phyloP scores from a whole-genome alignment of 73 alveolate species.

The Paramecium biaurelia region DNA sequence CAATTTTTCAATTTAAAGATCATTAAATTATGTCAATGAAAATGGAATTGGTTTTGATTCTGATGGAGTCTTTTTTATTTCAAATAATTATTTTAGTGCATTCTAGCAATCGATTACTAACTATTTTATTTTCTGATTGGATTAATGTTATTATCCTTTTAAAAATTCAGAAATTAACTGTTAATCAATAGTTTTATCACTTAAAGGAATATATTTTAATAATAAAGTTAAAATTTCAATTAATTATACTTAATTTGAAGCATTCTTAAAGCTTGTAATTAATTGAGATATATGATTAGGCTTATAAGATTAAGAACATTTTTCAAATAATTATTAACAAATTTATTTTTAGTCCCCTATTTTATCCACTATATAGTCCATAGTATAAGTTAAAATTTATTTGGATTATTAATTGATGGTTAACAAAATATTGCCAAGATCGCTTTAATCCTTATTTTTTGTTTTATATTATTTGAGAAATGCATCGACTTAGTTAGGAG shows the following conservation, averaged over 20 bases:
- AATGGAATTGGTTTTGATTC: neutral
- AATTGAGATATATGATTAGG: neutral
- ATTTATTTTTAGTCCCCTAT: neutral
- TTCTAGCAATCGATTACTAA: neutral
- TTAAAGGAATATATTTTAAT: neutral
- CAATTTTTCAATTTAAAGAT: neutral
- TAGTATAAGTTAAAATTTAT: neutral
- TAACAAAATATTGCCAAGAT: neutral
- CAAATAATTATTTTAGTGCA: neutral
- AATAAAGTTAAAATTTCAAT: neutral
- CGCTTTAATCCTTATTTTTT: neutral
- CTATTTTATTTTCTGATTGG: neutral
- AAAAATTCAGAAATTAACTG: neutral
- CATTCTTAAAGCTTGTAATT: neutral
- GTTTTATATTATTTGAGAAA: neutral
- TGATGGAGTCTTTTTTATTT: neutral
- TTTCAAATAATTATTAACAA: neutral
- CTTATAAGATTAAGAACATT: neutral
- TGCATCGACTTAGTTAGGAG: neutral
- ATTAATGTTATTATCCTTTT: neutral
- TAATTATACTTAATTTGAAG: neutral
- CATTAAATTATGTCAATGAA: neutral
- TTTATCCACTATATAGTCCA: neutral
- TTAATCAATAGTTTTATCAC: neutral
- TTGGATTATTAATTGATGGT: neutral